Percentiles rank a stretch among this genome's conserved stretches.
These are phyloP conservation scores for Hypoxylon subgilvum DNA, from an alignment of 495 filamentous ascomycete genomes.

Conservation along the genomic window DNA sequence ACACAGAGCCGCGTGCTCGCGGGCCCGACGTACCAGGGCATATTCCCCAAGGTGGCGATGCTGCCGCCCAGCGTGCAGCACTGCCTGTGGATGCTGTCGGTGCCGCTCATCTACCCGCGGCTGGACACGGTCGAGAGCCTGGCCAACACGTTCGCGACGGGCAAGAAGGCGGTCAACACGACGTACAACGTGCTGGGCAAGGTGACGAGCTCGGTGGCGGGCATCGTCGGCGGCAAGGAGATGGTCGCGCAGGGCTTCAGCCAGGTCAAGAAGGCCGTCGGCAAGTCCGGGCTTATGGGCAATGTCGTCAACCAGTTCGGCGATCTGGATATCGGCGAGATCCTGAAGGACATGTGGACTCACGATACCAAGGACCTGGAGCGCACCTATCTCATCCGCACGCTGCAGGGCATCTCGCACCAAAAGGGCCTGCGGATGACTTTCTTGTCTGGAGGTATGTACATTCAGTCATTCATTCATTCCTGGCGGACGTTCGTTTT, in stretches of 20 bases:
- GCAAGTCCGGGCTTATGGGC: constrained; percentile 93
- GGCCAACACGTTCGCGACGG: constrained; percentile 87
- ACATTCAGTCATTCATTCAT: not conserved
- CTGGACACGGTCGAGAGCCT: constrained; percentile 89
- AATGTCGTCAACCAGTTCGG: constrained; percentile 93
- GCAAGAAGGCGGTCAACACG: constrained; percentile 93
- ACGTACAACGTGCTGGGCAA: constrained; percentile 95
- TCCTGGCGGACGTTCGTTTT: too few species aligned
- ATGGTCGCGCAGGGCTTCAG: constrained; percentile 90
- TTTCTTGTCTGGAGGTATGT: constrained; percentile 81
- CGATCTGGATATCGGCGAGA: constrained; percentile 94
- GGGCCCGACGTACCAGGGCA: constrained; percentile 93
- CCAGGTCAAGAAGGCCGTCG: constrained; percentile 92
- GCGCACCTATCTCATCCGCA: constrained; percentile 93
- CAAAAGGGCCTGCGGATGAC: constrained; percentile 95
- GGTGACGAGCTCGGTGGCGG: constrained; percentile 89
- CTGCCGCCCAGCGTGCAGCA: constrained; percentile 94
- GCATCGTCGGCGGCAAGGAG: constrained; percentile 91
- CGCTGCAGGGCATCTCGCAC: constrained; percentile 89
- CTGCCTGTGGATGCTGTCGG: constrained; percentile 91
- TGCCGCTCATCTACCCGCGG: constrained; percentile 89
- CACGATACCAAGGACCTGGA: constrained; percentile 98
- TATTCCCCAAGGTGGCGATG: constrained; percentile 93
- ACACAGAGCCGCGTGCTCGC: constrained; percentile 92
- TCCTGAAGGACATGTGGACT: constrained; percentile 95